Percentiles rank a stretch among this genome's conserved stretches.
Conservation (phyloP, 176 grass and related monocot species). For the Rhynchospora pubera region DNA sequence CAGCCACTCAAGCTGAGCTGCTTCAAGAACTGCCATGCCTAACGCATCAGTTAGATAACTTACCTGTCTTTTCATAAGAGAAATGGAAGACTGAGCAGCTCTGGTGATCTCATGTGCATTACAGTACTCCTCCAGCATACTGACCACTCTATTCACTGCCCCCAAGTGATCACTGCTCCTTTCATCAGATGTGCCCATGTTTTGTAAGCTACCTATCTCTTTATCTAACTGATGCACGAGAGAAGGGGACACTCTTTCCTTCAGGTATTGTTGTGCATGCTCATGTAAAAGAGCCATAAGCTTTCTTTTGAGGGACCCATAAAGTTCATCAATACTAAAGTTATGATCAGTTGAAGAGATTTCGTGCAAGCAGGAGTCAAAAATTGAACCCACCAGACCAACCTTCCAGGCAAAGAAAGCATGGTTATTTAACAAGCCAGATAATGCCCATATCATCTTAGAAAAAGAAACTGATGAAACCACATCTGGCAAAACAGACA, state of each 20-base stretch:
- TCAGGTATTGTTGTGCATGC: constrained; percentile 50
- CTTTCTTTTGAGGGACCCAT: constrained; percentile 73
- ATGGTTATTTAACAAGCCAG: constrained; percentile 59
- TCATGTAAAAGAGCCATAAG: constrained; percentile 58
- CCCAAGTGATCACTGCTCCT: constrained; percentile 40
- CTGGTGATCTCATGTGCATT: constrained; percentile 75
- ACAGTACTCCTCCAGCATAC: constrained; percentile 92
- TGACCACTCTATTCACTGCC: constrained; percentile 46
- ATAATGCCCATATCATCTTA: constrained; percentile 59
- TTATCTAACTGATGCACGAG: constrained; percentile 56
- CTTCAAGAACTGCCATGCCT: constrained; percentile 63
- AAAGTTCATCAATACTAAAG: constrained; percentile 73
- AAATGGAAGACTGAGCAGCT: constrained; percentile 64
- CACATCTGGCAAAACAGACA: constrained; percentile 37
- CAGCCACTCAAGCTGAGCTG: constrained; percentile 77
- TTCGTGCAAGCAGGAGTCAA: constrained; percentile 79
- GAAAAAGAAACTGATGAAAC: constrained; percentile 47
- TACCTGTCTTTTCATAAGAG: constrained; percentile 72
- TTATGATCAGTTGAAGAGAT: constrained; percentile 75
- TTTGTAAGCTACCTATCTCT: constrained; percentile 52
- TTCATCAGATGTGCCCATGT: constrained; percentile 51
- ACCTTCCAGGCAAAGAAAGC: constrained; percentile 91
- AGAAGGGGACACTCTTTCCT: constrained; percentile 50
- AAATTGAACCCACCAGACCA: constrained; percentile 65
- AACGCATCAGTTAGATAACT: constrained; percentile 76